A percentile compares a stretch with the other conserved stretches of the same genome.
Evolutionary conservation across 73 alveolate species (phyloP).

Genomic region (Paramecium octaurelia): DNA sequence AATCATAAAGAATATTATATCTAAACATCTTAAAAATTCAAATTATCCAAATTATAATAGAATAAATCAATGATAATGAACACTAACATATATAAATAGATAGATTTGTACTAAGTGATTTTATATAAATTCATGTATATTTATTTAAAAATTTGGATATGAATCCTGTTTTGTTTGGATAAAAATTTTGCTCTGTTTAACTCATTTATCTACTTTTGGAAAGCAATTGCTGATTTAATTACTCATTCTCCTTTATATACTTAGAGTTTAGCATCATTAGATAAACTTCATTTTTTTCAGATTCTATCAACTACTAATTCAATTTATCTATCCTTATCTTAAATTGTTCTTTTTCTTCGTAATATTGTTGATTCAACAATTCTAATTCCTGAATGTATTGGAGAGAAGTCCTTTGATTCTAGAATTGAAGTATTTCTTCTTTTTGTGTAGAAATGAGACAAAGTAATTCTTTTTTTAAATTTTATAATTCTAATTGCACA

Average conservation of each 20-base stretch:
- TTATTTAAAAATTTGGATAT: background rate
- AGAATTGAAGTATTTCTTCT: background rate
- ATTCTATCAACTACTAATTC: background rate
- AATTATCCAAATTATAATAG: background rate
- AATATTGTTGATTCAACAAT: background rate
- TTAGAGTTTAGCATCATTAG: background rate
- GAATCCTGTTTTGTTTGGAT: constrained; percentile 2
- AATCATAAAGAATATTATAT: background rate
- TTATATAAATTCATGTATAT: background rate
- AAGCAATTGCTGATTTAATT: background rate
- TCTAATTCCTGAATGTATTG: background rate
- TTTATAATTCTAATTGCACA: background rate
- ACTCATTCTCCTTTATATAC: background rate
- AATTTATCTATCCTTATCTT: background rate
- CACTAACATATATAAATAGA: background rate
- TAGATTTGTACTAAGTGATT: background rate
- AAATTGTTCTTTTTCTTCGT: background rate
- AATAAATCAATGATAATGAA: background rate
- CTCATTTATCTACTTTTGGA: background rate
- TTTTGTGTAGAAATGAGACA: background rate
- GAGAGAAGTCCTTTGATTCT: background rate
- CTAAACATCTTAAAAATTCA: background rate
- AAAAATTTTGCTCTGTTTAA: background rate
- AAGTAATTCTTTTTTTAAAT: background rate
- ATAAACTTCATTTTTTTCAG: background rate